Conservation (phyloP, 2,329 filamentous ascomycete genomes). For the Aspergillus alliaceus region DNA sequence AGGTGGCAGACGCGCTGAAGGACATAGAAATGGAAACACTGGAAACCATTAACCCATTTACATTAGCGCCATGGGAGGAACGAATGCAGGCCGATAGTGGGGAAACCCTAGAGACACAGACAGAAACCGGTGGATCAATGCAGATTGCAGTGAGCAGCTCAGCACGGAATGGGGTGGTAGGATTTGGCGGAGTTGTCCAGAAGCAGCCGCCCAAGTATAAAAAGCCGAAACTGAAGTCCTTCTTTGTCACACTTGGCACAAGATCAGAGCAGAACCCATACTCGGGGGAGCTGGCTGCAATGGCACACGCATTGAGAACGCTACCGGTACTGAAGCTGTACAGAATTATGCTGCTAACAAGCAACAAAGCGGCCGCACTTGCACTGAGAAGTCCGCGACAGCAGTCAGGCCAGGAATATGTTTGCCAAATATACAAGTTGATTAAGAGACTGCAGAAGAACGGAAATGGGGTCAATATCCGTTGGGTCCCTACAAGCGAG, state of each 20-base stretch:
- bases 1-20: constrained; percentile 15
- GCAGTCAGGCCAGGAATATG: constrained; percentile 21
- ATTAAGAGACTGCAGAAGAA: constrained; percentile 20
- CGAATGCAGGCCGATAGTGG: neutral
- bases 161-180: constrained; percentile 17
- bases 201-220: constrained; percentile 28
- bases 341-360: constrained; percentile 21
- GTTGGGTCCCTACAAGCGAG: constrained; percentile 16
- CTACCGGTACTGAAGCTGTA: constrained; percentile 18
- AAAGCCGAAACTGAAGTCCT: constrained; percentile 21
- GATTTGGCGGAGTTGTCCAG: constrained; percentile 25
- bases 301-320: constrained; percentile 13
- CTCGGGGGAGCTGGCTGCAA: too few relatives aligned
- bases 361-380: constrained; percentile 25
- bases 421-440: constrained; percentile 22
- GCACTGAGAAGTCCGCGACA: constrained; percentile 20
- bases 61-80: neutral
- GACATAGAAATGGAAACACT: constrained; percentile 12
- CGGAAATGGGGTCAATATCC: constrained; percentile 19
- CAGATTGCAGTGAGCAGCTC: constrained; percentile 20
- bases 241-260: too few relatives aligned
- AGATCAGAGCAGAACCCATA: too few relatives aligned
- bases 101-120: neutral
- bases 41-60: constrained; percentile 5
- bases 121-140: constrained; percentile 7